A percentile compares a stretch with the other conserved stretches of the same genome.
These are phyloP conservation scores for Primulina huaijiensis DNA, from an alignment of 257 asterid species.

Conservation along the genomic window DNA sequence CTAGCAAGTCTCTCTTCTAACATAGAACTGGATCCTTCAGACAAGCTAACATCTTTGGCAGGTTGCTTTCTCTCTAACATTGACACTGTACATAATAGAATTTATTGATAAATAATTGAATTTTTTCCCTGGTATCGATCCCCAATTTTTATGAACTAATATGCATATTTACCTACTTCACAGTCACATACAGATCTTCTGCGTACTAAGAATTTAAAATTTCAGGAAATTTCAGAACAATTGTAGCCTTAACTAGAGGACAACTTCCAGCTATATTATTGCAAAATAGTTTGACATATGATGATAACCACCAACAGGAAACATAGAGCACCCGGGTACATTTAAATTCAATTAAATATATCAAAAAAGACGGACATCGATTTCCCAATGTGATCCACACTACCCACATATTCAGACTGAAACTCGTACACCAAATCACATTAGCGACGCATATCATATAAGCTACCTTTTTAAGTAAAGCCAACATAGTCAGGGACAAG, in stretches of 20 bases:
- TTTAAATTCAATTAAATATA: too few relatives aligned
- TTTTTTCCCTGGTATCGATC: not conserved
- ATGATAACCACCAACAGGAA: not conserved
- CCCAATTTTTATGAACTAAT: too few relatives aligned
- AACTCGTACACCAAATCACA: not conserved
- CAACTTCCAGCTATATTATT: too few relatives aligned
- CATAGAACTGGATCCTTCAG: conserved; percentile 41
- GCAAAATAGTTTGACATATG: not conserved
- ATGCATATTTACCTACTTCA: not conserved
- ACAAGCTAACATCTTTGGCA: conserved; percentile 37
- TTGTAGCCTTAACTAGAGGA: not conserved
- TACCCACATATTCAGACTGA: not conserved
- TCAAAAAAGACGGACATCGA: not conserved
- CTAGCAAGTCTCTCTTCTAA: conserved; percentile 31
- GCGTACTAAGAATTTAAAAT: not conserved
- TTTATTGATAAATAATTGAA: not conserved
- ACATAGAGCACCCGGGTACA: not conserved
- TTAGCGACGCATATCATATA: not conserved
- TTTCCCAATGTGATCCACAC: not conserved
- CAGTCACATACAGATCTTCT: not conserved
- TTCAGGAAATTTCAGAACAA: not conserved
- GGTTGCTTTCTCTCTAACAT: conserved; percentile 62
- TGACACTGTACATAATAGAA: conserved; percentile 51
- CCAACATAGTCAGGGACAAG: not conserved
- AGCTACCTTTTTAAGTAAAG: not conserved